Percentiles rank a stretch among this genome's conserved stretches.
Evolutionary conservation across 176 grass and related monocot genomes (phyloP).

Genomic region (Puya raimondii): DNA sequence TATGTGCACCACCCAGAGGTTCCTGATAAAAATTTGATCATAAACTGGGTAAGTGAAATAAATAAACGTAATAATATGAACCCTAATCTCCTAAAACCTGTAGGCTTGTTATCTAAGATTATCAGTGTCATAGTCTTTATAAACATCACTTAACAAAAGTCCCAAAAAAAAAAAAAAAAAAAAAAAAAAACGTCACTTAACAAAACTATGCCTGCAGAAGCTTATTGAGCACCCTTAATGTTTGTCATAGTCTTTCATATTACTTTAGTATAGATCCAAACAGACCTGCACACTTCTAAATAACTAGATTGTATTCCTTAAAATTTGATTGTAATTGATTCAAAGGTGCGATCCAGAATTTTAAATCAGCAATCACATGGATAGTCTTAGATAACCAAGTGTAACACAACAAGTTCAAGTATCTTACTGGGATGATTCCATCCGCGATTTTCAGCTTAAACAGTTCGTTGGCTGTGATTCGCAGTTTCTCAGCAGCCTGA

Average conservation of each 20-base stretch:
- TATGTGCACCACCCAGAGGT: conserved; percentile 40
- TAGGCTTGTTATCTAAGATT: not conserved
- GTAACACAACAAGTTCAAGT: not conserved
- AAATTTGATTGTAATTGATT: no score
- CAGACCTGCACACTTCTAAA: no score
- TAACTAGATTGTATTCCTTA: no score
- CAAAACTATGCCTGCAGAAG: no score
- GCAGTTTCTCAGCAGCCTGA: conserved; percentile 37
- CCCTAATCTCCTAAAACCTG: no score
- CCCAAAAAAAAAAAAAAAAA: no score
- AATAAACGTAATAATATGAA: not conserved
- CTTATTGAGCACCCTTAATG: no score
- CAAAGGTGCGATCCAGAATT: no score
- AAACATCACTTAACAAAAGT: no score
- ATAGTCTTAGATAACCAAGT: not conserved
- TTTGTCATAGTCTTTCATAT: no score
- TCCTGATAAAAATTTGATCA: conserved; percentile 18
- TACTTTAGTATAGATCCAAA: no score
- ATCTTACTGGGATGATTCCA: conserved; percentile 36
- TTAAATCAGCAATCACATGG: not conserved
- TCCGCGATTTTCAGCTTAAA: conserved; percentile 28
- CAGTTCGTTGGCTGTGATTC: conserved; percentile 25
- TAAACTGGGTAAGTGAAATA: not conserved
- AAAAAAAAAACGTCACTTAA: no score
- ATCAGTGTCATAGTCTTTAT: not conserved